Percentiles rank a stretch among this genome's conserved stretches.
Conservation (phyloP, 441 rosid genomes). For the Brassica hybrid region DNA sequence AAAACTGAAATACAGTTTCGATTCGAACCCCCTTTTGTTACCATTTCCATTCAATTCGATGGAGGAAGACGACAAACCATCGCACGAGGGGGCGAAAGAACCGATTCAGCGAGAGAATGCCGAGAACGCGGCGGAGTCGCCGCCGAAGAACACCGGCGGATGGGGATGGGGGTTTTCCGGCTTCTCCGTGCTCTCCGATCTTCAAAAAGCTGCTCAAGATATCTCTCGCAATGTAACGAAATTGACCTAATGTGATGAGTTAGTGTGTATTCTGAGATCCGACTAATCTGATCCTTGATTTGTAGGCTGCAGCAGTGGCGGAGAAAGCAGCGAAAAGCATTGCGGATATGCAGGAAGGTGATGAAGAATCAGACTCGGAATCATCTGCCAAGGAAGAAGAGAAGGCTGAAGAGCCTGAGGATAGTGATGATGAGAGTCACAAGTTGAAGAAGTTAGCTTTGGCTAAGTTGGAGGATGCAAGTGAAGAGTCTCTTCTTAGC, state of each 20-base stretch:
- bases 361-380: conserved; percentile 67
- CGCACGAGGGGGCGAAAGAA: conserved; percentile 30
- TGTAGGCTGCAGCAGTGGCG: conserved; percentile 84
- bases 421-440: conserved; percentile 65
- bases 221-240: conserved; percentile 81
- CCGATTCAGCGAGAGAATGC: conserved; percentile 18
- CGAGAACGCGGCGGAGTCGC: no score
- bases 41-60: conserved; percentile 22
- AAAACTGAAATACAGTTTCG: conserved; percentile 37
- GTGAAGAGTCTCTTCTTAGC: conserved; percentile 84
- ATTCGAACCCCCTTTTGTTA: not conserved
- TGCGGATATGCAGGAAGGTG: conserved; percentile 55
- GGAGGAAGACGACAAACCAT: conserved; percentile 45
- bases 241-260: not conserved
- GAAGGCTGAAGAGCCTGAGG: conserved; percentile 55
- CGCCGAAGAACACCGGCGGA: conserved; percentile 49
- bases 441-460: conserved; percentile 71
- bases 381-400: conserved; percentile 65
- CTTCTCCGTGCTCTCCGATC: conserved; percentile 79
- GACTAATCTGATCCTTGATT: not conserved
- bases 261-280: no score
- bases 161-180: conserved; percentile 76
- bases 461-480: conserved; percentile 78
- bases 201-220: conserved; percentile 95
- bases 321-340: conserved; percentile 89